Base-by-base conservation (phyloP, 495 filamentous ascomycete species). In the Elaphomyces granulatus region DNA sequence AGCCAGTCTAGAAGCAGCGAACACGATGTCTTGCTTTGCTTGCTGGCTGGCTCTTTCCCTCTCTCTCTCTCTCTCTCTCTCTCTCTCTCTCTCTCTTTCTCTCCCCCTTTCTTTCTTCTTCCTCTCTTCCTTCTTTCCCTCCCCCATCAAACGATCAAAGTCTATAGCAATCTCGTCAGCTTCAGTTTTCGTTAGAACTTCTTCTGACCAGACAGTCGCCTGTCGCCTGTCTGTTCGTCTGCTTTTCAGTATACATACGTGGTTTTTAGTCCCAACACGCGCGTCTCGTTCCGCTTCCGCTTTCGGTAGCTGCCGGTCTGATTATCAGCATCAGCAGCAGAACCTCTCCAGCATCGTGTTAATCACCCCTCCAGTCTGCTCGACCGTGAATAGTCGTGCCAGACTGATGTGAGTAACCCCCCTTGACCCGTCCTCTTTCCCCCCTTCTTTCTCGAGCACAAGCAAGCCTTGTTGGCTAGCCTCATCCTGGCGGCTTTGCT, bases 41-140 rank as follows among this genome's bases (percentile, higher is more conserved):
- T n/a, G n/a, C n/a, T n/a, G n/a, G n/a, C n/a, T n/a, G n/a, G n/a
- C n/a, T n/a, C n/a, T n/a, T n/a, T n/a, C n/a, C n/a, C n/a, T n/a
- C n/a, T n/a, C n/a, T n/a, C n/a, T n/a, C 28, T 41, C 23, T 40
- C 16, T 33, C 23, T 41, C 28, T 34, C 38, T 31, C 32, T 15
- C n/a, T 41, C 34, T 33, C 20, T 36, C 38, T 35, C 32, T 26
- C 40, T 26, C 40, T 37, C 38, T 32, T 40, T 39, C 32, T 32
- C 38, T 43, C 21, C 20, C 33, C 17, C 21, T 42, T 33, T 28
- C 40, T 23, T 26, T 44, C 17, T 30, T 12, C 43, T 34, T 37
- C 42, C 23, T 36, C 15, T 44, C 32, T 37, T 34, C 32, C 39
- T 34, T 48, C 19, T 33, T 34, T 42, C 28, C 30, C 32, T 50